Percentiles rank a stretch among this genome's conserved stretches.
These are phyloP conservation scores for Monascus purpureus DNA, from an alignment of 495 filamentous ascomycete genomes.

Conservation along the genomic window DNA sequence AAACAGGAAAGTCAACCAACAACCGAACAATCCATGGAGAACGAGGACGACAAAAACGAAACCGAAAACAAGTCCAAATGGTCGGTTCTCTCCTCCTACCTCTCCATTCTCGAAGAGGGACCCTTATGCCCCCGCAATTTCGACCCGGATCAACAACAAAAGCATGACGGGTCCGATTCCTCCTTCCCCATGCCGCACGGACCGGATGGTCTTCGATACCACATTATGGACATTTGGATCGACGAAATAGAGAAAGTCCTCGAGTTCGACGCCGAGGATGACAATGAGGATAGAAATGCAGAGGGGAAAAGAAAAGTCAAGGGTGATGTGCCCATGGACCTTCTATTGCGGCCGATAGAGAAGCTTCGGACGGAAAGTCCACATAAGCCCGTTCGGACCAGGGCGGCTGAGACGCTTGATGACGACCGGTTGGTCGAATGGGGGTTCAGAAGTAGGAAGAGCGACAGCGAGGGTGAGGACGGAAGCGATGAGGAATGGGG, in stretches of 20 bases:
- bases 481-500: constrained; percentile 51
- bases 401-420: constrained; percentile 55
- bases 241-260: constrained; percentile 66
- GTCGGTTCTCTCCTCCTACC: constrained; percentile 25
- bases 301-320: constrained; percentile 16
- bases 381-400: constrained; percentile 58
- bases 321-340: constrained; percentile 31
- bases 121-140: constrained; percentile 31
- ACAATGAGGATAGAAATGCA: constrained; percentile 11
- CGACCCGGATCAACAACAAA: constrained; percentile 18
- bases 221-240: constrained; percentile 82
- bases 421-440: constrained; percentile 60
- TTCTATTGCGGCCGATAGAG: constrained; percentile 46
- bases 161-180: constrained; percentile 13
- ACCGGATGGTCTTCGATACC: constrained; percentile 72
- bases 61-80: constrained; percentile 26
- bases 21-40: constrained; percentile 8
- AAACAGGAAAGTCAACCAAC: constrained; percentile 13
- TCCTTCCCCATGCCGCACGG: constrained; percentile 32
- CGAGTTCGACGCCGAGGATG: constrained; percentile 32
- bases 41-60: constrained; percentile 4
- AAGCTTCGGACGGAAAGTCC: constrained; percentile 38
- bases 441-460: constrained; percentile 31
- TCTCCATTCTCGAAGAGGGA: constrained; percentile 27
- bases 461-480: constrained; percentile 20